Base-by-base conservation (phyloP, 1,284 basidiomycete genomes). In the Pseudozyma pruni region DNA sequence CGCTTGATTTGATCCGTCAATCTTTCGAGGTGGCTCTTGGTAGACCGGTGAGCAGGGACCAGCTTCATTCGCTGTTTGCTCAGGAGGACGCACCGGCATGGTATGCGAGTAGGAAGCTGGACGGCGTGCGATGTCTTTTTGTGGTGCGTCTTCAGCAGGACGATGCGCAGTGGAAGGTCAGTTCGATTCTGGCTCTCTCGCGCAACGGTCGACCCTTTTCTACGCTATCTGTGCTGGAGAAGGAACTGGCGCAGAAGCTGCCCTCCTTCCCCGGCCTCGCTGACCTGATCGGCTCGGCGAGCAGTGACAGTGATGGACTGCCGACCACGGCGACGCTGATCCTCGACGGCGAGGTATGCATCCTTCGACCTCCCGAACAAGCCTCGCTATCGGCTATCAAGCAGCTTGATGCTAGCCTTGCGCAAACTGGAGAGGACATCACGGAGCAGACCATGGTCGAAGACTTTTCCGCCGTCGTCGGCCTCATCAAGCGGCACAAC, bases 291-390 rank as follows among this genome's bases (percentile, higher is more conserved):
- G 37, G 9, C 13, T 29, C 34, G 4, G n/a, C 42, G 8, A 10
- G 22, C 7, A 29, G 31, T 9, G 10, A 10, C 13, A 16, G 19
- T 13, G 17, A 32, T 10, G 34, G 20, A 6, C 16, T 8, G 2
- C 11, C 2, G 5, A 7, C 7, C 16, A 48, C 40, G 5, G 51
- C 47, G 16, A 58, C 62, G 1, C 55, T 78, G n/a, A 54, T 78
- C 11, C 49, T 78, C 4, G 76, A 78, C 40, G 76, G 76, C 25
- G 76, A 78, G 39, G 51, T 76, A 16, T 78, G 76, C 47, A 59
- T 62, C 3, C 50, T 72, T 3, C 52, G 43, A 29, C 55, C 55
- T 9, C 55, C 60, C 14, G 56, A 70, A n/a, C 29, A 51, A 27
- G 67, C 56, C n/a, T 70, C 67, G 1, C n/a, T n/a, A 7, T 38